Base-by-base conservation (phyloP, 176 grass and related monocot species). In the Zoysia japonica region DNA sequence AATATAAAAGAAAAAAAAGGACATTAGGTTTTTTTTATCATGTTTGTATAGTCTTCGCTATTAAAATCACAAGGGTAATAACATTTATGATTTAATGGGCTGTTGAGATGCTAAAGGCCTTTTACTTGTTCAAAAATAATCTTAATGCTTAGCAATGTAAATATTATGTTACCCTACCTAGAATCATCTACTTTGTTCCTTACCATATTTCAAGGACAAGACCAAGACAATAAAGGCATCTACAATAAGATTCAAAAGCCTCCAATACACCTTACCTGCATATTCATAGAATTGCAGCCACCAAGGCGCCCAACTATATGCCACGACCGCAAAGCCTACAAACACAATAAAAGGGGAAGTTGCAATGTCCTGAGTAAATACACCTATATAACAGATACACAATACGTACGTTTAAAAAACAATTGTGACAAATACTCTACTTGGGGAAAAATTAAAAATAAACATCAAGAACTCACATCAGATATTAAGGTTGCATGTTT, bases 271-370 rank as follows among this genome's bases (percentile, higher is more conserved):
- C 44, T 68, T 87, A 98, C 95, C 92, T 98, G 95, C 95, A 94
- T 92, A 85, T 98, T 98, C 88, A 90, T 89, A 38, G 95, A 92
- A 92, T 98, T 98, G 92, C 80, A 98, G 44, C 95, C 92, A 49
- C 95, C 95, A 64, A 98, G 95, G 67, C 86, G 87, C 65, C 95
- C 95, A 76, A 94, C 71, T 68, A 98, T 87, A 79, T 94, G 90
- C 95, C 95, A 98, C 61, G 89, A 88, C 40, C 95, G 88, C 63
- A 98, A 81, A 90, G 89, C 78, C 95, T 98, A 59, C 63, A 82
- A 78, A 57, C 43, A 87, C 5, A 64, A 85, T 53, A 63, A 78
- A 63, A 67, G 9, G 19, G 13, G 62, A 67, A 77, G 43, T 36
- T 74, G 71, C 49, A 62, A 80, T 44, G 68, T 83, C 76, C 10